Evolutionary conservation across 768 basidiomycete genomes (phyloP).

Genomic region (Jaapia argillacea): DNA sequence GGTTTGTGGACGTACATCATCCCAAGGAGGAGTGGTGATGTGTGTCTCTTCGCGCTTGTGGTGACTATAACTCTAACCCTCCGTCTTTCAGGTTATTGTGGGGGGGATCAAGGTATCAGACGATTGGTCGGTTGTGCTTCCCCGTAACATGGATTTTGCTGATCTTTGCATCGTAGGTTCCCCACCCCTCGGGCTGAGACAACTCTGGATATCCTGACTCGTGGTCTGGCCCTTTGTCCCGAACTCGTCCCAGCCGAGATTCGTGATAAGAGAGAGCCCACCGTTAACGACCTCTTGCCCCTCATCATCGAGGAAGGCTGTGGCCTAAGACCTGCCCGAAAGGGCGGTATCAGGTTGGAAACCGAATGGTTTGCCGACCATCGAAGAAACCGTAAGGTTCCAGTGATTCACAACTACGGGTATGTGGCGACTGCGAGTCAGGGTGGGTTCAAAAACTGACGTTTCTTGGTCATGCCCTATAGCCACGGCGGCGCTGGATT

Average conservation of each 20-base stretch:
- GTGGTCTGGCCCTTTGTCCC: slow-evolving; percentile 23
- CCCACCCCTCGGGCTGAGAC: slow-evolving; percentile 55
- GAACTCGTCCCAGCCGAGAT: slow-evolving; percentile 20
- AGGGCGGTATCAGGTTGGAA: slow-evolving; percentile 55
- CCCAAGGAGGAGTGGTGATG: slow-evolving; percentile 46
- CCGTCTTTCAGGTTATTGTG: slow-evolving; percentile 33
- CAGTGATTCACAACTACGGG: slow-evolving; percentile 59
- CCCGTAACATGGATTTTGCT: no score
- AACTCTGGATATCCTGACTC: slow-evolving; percentile 46
- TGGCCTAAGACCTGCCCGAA: slow-evolving; percentile 58
- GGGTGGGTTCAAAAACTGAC: no score
- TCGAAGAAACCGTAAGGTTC: slow-evolving; percentile 21
- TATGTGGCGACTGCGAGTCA: slow-evolving; percentile 22
- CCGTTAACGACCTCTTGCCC: slow-evolving; percentile 27
- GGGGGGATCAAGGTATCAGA: slow-evolving; percentile 49
- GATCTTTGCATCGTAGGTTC: no score
- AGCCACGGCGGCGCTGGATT: slow-evolving; percentile 60
- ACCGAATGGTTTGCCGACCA: slow-evolving; percentile 29
- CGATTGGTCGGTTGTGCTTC: no score
- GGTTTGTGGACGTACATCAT: slow-evolving; percentile 54
- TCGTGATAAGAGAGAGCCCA: slow-evolving; percentile 16
- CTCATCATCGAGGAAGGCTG: slow-evolving; percentile 33
- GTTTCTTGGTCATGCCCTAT: no score
- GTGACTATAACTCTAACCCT: not conserved
- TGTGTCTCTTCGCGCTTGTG: slow-evolving; percentile 16